phyloP scores from a whole-genome alignment of 495 filamentous ascomycete genomes.

The Massariosphaeria phaeospora region DNA sequence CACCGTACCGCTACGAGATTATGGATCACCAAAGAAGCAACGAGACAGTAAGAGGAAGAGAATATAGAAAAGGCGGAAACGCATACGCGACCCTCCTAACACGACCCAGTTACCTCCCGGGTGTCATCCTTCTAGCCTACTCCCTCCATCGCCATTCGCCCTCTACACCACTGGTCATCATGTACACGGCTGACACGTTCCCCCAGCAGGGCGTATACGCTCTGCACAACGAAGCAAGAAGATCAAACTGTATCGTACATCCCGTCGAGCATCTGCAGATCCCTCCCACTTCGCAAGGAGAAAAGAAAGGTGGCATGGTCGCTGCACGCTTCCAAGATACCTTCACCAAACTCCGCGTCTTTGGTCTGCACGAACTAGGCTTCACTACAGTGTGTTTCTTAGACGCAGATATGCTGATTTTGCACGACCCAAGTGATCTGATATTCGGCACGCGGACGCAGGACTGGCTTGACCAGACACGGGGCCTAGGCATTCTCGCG shows the following conservation, averaged over 20 bases:
- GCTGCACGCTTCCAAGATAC: conserved; percentile 50
- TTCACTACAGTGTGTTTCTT: conserved; percentile 44
- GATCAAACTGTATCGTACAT: conserved; percentile 38
- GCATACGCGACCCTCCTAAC: conserved; percentile 49
- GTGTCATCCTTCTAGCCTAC: conserved; percentile 48
- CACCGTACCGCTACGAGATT: no score
- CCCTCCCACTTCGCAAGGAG: no score
- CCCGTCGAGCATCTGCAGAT: conserved; percentile 40
- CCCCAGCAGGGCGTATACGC: conserved; percentile 32
- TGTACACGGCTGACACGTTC: conserved; percentile 43
- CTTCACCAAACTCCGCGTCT: conserved; percentile 54
- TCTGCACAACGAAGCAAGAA: conserved; percentile 38
- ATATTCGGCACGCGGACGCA: conserved; percentile 35
- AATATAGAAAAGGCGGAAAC: no score
- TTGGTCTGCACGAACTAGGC: conserved; percentile 41
- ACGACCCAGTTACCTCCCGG: conserved; percentile 47
- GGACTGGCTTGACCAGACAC: neutral
- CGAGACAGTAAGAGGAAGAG: no score
- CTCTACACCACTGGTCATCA: conserved; percentile 47
- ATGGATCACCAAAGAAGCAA: no score
- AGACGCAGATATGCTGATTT: conserved; percentile 51
- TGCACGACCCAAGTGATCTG: conserved; percentile 43
- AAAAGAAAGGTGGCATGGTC: conserved; percentile 34
- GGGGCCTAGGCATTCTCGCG: conserved; percentile 44
- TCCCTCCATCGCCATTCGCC: conserved; percentile 45